These are phyloP conservation scores for Pseudopyricularia javanii DNA, from an alignment of 2,329 filamentous ascomycete genomes.

Conservation along the genomic window DNA sequence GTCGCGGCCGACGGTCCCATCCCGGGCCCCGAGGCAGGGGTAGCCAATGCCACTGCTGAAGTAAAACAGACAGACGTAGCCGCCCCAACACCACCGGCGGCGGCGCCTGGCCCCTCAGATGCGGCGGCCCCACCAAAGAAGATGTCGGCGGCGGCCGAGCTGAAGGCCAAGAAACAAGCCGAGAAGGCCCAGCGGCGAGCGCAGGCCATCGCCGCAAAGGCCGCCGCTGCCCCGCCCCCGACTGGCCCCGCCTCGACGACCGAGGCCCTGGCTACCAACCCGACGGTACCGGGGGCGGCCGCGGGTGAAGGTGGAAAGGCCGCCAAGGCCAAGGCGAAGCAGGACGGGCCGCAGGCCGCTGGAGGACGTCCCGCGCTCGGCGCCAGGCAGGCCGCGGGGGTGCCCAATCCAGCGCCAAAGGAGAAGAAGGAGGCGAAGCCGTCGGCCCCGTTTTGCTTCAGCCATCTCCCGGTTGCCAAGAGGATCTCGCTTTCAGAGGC, in stretches of 20 bases:
- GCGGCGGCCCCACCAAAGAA: constrained; percentile 25
- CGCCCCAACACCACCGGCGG: not conserved
- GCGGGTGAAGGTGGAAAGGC: constrained; percentile 28
- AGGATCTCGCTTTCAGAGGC: constrained; percentile 42
- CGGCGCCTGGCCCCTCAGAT: constrained; percentile 5
- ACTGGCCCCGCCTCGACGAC: constrained; percentile 22
- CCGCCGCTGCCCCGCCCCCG: constrained; percentile 23
- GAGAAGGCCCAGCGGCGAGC: constrained; percentile 83
- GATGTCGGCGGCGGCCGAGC: constrained; percentile 54
- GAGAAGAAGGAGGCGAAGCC: constrained; percentile 44
- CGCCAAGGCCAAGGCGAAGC: constrained; percentile 32
- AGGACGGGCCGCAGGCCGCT: constrained; percentile 15
- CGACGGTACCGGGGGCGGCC: constrained; percentile 15
- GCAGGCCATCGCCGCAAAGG: constrained; percentile 48
- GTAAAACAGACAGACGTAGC: not conserved
- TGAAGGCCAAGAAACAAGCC: constrained; percentile 82
- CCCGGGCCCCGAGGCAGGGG: not conserved
- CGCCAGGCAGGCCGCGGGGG: constrained; percentile 17
- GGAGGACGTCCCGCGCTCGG: not conserved
- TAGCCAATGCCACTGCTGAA: not conserved
- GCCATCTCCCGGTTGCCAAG: constrained; percentile 63
- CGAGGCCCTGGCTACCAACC: not conserved
- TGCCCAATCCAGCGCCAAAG: not conserved
- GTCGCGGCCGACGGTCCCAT: constrained; percentile 1
- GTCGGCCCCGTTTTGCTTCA: constrained; percentile 62